Evolutionary conservation across 805 yeast genomes (phyloP), one percentile per base, ranked within the genome.

Genomic region (Pichia californica): DNA sequence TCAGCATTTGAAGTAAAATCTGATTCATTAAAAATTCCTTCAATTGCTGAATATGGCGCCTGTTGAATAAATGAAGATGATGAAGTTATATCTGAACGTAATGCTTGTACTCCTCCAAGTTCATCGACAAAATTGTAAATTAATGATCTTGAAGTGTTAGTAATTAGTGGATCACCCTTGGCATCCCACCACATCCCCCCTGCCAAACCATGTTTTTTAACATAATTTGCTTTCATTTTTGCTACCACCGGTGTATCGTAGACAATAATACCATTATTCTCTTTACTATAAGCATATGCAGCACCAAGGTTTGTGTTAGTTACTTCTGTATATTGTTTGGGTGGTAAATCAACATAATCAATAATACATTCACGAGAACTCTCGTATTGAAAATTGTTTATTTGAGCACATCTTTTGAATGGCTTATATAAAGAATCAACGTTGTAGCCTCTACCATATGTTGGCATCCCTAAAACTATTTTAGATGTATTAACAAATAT

Each of bases 141-240:
- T 23, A 79, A 57, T 0, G 80, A 74, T 29, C 67, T 53, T 2
- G 54, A 41, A 3, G 54, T 52, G 36, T 66, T 52, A 2, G 31
- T 28, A 38, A 62, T 56, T 35, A 38, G 54, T 2, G 62, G 54
- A 55, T 88, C 95, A 2, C 95, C 96, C 45, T 81, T 73, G 0
- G 95, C 81, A 54, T 91, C 97, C 98, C 98, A 91, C 82, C 86
- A 89, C 77, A 93, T 81, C 0, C 85, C 95, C 0, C 99, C 98
- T 0, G 82, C 94, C 9, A 88, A 63, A 0, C 66, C 55, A 7
- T 65, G 59, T 18, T 61, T 52, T 31, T 50, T 52, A 7, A 83
- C 77, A 52, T 76, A 88, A 25, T 65, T 53, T 0, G 87, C 88
- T 58, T 91, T 93, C 15, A 53, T 52, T 8, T 57, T 53, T 2